Percentiles rank a stretch among this genome's conserved stretches.
These are phyloP conservation scores for Geranomyces michiganensis DNA, from an alignment of 192 early-diverging fungal genomes.

Conservation along the genomic window DNA sequence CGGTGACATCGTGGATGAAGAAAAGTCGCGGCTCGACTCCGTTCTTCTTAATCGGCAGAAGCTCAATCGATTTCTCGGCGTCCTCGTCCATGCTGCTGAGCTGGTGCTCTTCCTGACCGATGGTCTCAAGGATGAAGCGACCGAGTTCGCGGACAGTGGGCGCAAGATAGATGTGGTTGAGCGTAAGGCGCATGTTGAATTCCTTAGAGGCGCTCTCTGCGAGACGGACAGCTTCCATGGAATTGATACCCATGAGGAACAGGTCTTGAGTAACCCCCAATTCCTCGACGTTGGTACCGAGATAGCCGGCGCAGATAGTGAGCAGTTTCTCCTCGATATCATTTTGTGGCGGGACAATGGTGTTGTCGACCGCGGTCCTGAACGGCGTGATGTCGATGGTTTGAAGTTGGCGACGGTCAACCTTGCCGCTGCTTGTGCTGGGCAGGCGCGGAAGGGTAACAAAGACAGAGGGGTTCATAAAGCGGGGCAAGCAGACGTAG, in stretches of 20 bases:
- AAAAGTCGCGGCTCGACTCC: slow-evolving; percentile 12
- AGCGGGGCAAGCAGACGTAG: slow-evolving; percentile 26
- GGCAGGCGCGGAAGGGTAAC: slow-evolving; percentile 32
- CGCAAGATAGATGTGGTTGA: no score
- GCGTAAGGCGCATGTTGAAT: neutral
- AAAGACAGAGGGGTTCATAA: slow-evolving; percentile 42
- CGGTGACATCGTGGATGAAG: slow-evolving; percentile 23
- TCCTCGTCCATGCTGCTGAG: slow-evolving; percentile 2
- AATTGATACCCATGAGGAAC: neutral
- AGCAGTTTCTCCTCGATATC: neutral
- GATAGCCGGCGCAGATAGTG: neutral
- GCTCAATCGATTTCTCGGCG: neutral
- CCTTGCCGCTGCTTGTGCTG: slow-evolving; percentile 38
- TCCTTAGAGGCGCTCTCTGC: neutral
- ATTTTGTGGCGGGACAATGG: neutral
- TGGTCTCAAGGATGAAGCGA: no score
- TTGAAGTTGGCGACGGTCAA: neutral
- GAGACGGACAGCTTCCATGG: neutral
- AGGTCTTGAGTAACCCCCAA: neutral
- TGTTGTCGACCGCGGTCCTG: neutral
- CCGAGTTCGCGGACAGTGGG: no score
- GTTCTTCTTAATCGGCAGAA: slow-evolving; percentile 1
- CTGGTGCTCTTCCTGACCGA: neutral
- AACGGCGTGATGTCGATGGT: neutral
- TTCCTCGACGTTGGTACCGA: neutral